Evolutionary conservation across 73 alveolate species (phyloP).

Genomic region (Halteria grandinella): DNA sequence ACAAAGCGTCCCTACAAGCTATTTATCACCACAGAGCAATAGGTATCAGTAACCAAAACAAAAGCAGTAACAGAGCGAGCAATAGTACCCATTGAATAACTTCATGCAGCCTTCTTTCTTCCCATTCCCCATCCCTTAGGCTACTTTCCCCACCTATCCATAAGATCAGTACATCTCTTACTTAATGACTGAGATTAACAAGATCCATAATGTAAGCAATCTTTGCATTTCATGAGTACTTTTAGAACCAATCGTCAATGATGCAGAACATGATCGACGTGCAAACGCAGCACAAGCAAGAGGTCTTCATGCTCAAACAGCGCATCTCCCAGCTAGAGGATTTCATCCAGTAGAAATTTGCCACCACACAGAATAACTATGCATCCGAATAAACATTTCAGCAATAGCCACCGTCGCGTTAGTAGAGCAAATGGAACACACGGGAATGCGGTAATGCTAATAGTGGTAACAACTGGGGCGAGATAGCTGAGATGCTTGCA

Average conservation of each 20-base stretch:
- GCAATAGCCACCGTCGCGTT: neutral
- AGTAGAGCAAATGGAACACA: neutral
- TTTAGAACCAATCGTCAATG: constrained; percentile 33
- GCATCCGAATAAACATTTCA: too few species aligned
- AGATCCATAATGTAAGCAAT: constrained; percentile 7
- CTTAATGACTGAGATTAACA: constrained; percentile 7
- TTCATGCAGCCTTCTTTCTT: neutral
- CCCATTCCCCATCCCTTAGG: neutral
- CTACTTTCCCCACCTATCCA: neutral
- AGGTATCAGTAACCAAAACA: too few species aligned
- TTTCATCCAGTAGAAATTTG: neutral
- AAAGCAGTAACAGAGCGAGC: too few species aligned
- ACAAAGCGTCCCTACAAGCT: neutral
- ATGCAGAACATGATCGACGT: constrained; percentile 3
- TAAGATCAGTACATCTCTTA: constrained; percentile 10
- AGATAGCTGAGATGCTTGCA: neutral
- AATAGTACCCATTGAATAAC: neutral
- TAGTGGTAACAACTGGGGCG: neutral
- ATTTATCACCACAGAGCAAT: constrained; percentile 1
- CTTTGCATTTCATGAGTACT: neutral
- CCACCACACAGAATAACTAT: neutral
- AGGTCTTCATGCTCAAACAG: constrained; percentile 10
- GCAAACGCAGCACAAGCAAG: constrained; percentile 13
- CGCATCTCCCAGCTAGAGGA: constrained; percentile 24
- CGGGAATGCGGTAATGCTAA: too few species aligned